phyloP scores from a whole-genome alignment of 306 rosid genomes.

The Citrullus amarus region DNA sequence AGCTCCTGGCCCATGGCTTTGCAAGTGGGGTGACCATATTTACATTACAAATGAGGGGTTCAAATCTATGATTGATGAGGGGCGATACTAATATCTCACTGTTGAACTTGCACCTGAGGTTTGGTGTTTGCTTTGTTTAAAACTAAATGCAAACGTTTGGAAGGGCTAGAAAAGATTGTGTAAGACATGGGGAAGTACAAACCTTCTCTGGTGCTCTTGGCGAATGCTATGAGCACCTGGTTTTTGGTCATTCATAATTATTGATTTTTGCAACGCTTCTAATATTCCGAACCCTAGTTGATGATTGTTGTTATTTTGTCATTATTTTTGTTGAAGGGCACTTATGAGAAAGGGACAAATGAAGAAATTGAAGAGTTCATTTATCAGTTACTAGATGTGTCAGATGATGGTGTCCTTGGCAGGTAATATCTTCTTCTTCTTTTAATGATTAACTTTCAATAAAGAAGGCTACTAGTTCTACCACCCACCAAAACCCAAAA shows the following conservation, averaged over 20 bases:
- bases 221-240: not conserved
- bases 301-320: not conserved
- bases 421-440: slow-evolving; percentile 26
- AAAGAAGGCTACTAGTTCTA: not conserved
- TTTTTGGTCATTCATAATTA: not conserved
- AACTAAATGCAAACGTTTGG: not conserved
- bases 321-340: slow-evolving; percentile 33
- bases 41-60: not conserved
- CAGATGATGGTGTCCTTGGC: slow-evolving; percentile 29
- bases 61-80: not conserved
- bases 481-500: not conserved
- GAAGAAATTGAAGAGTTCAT: slow-evolving; percentile 77
- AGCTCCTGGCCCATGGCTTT: not conserved
- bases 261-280: not conserved
- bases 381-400: slow-evolving; percentile 44
- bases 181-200: not conserved
- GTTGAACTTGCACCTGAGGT: not conserved
- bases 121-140: not conserved
- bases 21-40: not conserved
- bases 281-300: not conserved
- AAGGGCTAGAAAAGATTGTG: not conserved
- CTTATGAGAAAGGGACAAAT: slow-evolving; percentile 70
- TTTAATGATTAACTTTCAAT: not conserved
- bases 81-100: not conserved
- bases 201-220: not conserved